These are phyloP conservation scores for Neonectria sp. DNA, from an alignment of 2,329 filamentous ascomycete species.

Conservation along the genomic window DNA sequence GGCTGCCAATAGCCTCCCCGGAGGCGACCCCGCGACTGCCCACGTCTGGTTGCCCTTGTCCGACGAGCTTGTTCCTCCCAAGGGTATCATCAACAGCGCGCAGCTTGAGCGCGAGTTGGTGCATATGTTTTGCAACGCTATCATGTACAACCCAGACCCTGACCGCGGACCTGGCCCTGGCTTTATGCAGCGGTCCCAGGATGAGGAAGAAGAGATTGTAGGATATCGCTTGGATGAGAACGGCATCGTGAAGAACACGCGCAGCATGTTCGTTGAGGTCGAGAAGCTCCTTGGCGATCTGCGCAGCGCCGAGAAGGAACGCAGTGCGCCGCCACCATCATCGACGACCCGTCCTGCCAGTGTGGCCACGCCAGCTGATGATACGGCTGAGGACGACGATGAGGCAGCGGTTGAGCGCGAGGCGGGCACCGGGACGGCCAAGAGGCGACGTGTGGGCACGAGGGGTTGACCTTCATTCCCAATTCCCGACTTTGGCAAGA, in stretches of 20 bases:
- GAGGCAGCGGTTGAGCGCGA: slow-evolving; percentile 61
- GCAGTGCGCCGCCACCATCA: slow-evolving; percentile 54
- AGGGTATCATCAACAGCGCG: slow-evolving; percentile 91
- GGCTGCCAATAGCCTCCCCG: slow-evolving; percentile 72
- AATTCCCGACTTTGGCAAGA: slow-evolving; percentile 12
- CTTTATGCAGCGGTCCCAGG: slow-evolving; percentile 66
- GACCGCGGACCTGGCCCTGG: slow-evolving; percentile 77
- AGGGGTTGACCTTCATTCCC: not conserved
- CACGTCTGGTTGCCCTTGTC: slow-evolving; percentile 78
- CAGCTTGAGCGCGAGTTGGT: slow-evolving; percentile 95
- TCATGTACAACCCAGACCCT: slow-evolving; percentile 97
- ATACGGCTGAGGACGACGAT: slow-evolving; percentile 66
- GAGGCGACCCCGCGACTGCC: slow-evolving; percentile 69
- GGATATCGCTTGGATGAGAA: slow-evolving; percentile 84
- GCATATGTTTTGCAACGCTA: slow-evolving; percentile 97
- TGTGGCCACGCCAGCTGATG: slow-evolving; percentile 60
- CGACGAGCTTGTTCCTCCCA: slow-evolving; percentile 86
- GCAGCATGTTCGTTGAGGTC: slow-evolving; percentile 91
- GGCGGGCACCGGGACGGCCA: slow-evolving; percentile 50
- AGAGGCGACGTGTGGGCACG: slow-evolving; percentile 56
- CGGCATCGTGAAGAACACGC: slow-evolving; percentile 87
- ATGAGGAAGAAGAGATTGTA: slow-evolving; percentile 63
- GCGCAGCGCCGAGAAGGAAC: slow-evolving; percentile 78
- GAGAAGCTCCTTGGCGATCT: slow-evolving; percentile 84
- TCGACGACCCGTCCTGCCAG: slow-evolving; percentile 54